phyloP scores from a whole-genome alignment of 225 moss, liverwort and hornwort species.

The Asterella californica region DNA sequence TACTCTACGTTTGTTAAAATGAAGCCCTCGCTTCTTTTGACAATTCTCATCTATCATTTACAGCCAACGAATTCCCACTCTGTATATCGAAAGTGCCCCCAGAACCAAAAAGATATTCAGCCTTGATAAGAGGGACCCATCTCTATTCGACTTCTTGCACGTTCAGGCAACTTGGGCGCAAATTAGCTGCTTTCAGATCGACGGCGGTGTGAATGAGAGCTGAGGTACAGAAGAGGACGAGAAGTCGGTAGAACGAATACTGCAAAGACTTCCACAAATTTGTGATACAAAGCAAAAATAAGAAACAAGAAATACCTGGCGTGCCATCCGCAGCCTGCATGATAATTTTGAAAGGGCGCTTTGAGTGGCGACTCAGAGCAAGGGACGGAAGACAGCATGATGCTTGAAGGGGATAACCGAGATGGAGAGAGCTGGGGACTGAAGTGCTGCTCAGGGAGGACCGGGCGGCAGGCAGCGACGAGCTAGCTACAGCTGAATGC shows the following conservation, averaged over 20 bases:
- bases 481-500: neutral
- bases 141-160: no score
- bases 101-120: no score
- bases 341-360: neutral
- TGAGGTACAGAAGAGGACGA: neutral
- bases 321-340: constrained; percentile 35
- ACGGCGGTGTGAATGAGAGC: neutral
- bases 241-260: neutral
- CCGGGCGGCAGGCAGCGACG: neutral
- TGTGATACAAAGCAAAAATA: neutral
- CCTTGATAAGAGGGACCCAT: no score
- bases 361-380: constrained; percentile 15
- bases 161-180: neutral
- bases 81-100: no score
- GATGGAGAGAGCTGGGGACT: neutral
- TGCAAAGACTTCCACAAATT: neutral
- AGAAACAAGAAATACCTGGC: constrained; percentile 20
- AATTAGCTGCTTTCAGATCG: neutral
- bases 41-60: neutral
- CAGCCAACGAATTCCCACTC: neutral
- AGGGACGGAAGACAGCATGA: constrained; percentile 26
- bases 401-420: neutral
- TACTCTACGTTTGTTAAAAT: neutral
- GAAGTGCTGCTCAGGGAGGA: constrained; percentile 11
- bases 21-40: neutral